Evolutionary conservation across 2,329 filamentous ascomycete genomes (phyloP).

Genomic region (Zymoseptoria ardabiliae): DNA sequence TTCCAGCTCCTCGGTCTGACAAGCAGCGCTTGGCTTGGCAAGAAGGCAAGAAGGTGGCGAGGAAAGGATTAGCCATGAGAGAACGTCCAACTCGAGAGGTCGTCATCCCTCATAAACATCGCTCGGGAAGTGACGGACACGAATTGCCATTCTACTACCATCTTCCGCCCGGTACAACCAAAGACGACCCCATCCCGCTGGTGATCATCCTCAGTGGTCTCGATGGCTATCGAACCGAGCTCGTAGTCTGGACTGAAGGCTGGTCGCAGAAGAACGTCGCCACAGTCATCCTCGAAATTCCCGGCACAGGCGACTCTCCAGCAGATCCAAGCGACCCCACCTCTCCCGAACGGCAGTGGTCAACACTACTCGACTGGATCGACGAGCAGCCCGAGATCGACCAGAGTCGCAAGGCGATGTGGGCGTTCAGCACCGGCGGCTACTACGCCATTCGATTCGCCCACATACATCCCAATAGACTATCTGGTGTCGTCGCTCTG

Average conservation of each 20-base stretch:
- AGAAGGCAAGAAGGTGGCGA: constrained; percentile 56
- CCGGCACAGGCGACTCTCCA: constrained; percentile 52
- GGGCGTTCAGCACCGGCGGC: constrained; percentile 53
- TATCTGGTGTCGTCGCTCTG: constrained; percentile 46
- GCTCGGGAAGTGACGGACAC: constrained; percentile 44
- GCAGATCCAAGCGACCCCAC: constrained; percentile 40
- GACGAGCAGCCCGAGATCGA: constrained; percentile 42
- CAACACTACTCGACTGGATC: constrained; percentile 49
- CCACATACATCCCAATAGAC: constrained; percentile 47
- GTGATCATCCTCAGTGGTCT: constrained; percentile 53
- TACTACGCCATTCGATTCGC: constrained; percentile 53
- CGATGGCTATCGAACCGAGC: constrained; percentile 53
- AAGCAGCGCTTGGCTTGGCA: constrained; percentile 57
- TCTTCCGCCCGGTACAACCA: constrained; percentile 43
- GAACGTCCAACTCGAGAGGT: constrained; percentile 55
- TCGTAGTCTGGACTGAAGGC: constrained; percentile 45
- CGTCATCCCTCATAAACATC: constrained; percentile 51
- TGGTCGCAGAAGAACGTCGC: constrained; percentile 45
- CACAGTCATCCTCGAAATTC: constrained; percentile 48
- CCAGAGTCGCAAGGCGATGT: constrained; percentile 42
- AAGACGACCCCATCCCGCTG: constrained; percentile 41
- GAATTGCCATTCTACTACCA: constrained; percentile 60
- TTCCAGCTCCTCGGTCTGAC: constrained; percentile 48
- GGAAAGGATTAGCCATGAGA: constrained; percentile 48
- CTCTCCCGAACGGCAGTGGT: constrained; percentile 48